These are phyloP conservation scores for Fusarium acutatum DNA, from an alignment of 2,329 filamentous ascomycete genomes.

Conservation along the genomic window DNA sequence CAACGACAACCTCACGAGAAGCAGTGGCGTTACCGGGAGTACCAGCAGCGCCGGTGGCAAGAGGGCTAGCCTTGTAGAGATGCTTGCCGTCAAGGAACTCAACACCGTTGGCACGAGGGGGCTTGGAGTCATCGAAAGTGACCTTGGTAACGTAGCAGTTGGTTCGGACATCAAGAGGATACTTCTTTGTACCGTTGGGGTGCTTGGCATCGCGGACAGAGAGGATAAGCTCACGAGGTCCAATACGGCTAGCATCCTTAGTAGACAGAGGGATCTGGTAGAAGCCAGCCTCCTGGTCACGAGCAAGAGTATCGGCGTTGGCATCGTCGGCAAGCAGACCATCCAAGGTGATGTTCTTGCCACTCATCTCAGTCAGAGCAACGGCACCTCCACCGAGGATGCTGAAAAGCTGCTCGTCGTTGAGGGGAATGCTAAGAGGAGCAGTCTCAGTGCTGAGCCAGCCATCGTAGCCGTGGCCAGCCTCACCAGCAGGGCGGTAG, in stretches of 20 bases:
- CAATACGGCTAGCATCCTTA: conserved; percentile 58
- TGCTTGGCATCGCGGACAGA: conserved; percentile 29
- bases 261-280: conserved; percentile 69
- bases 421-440: conserved; percentile 24
- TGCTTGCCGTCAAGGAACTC: conserved; percentile 43
- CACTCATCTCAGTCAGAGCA: conserved; percentile 15
- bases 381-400: conserved; percentile 17
- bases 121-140: conserved; percentile 44
- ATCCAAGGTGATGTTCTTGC: conserved; percentile 24
- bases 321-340: conserved; percentile 27
- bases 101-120: conserved; percentile 46
- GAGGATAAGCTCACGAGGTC: conserved; percentile 64
- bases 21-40: conserved; percentile 35
- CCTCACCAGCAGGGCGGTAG: conserved; percentile 47
- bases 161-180: conserved; percentile 34
- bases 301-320: conserved; percentile 30
- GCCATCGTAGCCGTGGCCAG: conserved; percentile 35
- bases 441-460: conserved; percentile 34
- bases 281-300: conserved; percentile 45
- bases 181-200: conserved; percentile 27
- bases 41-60: conserved; percentile 11
- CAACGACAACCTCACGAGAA: conserved; percentile 58
- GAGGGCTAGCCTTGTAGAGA: conserved; percentile 34
- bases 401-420: conserved; percentile 25
- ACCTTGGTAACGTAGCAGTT: conserved; percentile 48